Evolutionary conservation across 768 basidiomycete species (phyloP).

Genomic region (Lentinula edodes): DNA sequence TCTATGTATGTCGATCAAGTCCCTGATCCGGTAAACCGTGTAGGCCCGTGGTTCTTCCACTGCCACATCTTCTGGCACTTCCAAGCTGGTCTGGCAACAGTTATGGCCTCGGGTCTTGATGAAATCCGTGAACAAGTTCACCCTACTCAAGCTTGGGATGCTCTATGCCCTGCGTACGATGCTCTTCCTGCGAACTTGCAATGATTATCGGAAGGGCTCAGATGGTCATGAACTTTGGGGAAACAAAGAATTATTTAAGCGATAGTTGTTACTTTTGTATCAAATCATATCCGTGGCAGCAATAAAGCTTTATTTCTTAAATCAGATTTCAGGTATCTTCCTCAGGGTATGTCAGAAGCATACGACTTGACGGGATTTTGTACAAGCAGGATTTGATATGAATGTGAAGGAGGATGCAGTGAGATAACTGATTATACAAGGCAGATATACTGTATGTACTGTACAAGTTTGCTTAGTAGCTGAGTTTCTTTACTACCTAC

Average conservation of each 20-base stretch:
- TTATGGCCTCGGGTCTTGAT: slow-evolving; percentile 27
- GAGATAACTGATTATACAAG: no score
- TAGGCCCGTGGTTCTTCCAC: slow-evolving; percentile 25
- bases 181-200: slow-evolving; percentile 7
- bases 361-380: no score
- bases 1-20: neutral
- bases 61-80: slow-evolving; percentile 35
- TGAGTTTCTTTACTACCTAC: neutral
- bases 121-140: slow-evolving; percentile 10
- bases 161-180: slow-evolving; percentile 20
- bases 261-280: neutral
- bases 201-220: neutral
- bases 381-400: no score
- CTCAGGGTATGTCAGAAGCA: no score
- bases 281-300: neutral
- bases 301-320: neutral
- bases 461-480: neutral
- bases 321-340: no score
- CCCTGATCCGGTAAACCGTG: neutral
- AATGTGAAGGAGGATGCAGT: no score
- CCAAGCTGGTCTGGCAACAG: slow-evolving; percentile 35
- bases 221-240: neutral
- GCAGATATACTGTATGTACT: no score
- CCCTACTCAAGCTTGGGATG: slow-evolving; percentile 17
- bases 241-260: neutral